phyloP scores from a whole-genome alignment of 73 alveolate species.

The Durusdinium trenchii region DNA sequence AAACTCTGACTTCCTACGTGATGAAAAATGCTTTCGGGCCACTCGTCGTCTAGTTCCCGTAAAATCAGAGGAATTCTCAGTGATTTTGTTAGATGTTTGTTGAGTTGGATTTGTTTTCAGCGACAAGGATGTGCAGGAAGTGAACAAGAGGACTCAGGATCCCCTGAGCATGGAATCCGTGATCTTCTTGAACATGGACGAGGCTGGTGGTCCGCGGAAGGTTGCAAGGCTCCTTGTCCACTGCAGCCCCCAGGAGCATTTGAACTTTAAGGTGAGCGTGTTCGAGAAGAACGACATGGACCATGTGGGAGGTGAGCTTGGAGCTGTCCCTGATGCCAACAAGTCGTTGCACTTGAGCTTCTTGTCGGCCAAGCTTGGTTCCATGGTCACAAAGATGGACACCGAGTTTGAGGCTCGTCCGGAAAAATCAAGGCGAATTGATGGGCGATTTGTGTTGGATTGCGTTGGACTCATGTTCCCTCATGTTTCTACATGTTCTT shows the following conservation, averaged over 20 bases:
- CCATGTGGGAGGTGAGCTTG: slow-evolving; percentile 42
- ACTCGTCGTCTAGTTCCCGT: no score
- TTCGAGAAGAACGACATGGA: slow-evolving; percentile 18
- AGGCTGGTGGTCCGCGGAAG: neutral
- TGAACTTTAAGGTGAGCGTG: slow-evolving; percentile 35
- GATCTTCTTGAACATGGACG: neutral
- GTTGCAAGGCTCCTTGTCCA: slow-evolving; percentile 20
- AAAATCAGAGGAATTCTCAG: no score
- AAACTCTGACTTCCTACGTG: no score
- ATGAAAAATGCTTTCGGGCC: no score
- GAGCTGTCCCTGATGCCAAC: neutral
- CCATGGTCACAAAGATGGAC: neutral
- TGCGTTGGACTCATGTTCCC: neutral
- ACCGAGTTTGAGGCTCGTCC: slow-evolving; percentile 46
- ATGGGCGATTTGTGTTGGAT: neutral
- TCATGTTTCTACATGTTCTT: neutral
- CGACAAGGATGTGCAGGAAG: slow-evolving; percentile 47
- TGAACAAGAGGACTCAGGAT: neutral
- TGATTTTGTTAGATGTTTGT: no score
- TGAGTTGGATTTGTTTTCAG: no score
- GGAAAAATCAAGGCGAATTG: neutral
- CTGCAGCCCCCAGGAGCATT: slow-evolving; percentile 42
- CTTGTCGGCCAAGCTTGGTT: slow-evolving; percentile 35
- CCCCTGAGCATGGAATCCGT: slow-evolving; percentile 34
- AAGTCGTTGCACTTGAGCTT: slow-evolving; percentile 1